These are phyloP conservation scores for Coemansia brasiliensis DNA, from an alignment of 192 early-diverging fungal genomes.

Conservation along the genomic window DNA sequence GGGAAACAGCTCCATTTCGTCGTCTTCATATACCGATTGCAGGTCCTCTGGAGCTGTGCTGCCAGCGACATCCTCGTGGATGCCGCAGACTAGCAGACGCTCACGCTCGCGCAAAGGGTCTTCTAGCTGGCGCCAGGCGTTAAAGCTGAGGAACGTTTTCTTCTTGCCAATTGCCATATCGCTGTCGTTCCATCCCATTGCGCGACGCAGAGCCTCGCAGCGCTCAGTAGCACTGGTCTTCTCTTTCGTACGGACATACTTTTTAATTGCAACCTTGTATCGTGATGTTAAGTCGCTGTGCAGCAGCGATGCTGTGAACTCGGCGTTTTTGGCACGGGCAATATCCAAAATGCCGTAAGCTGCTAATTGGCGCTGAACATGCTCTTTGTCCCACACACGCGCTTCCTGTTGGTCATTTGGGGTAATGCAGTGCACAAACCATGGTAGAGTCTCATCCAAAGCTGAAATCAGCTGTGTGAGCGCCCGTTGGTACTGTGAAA, in stretches of 20 bases:
- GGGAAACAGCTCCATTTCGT: conserved; percentile 42
- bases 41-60: conserved; percentile 37
- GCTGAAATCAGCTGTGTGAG: conserved; percentile 67
- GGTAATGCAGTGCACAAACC: conserved; percentile 76
- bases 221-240: conserved; percentile 46
- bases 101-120: conserved; percentile 72
- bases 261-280: conserved; percentile 62
- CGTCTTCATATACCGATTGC: conserved; percentile 54
- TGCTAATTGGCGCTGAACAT: conserved; percentile 71
- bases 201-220: conserved; percentile 52
- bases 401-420: conserved; percentile 63
- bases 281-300: conserved; percentile 80
- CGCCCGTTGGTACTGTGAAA: conserved; percentile 68
- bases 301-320: conserved; percentile 72
- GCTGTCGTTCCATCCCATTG: conserved; percentile 62
- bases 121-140: conserved; percentile 82
- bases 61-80: conserved; percentile 30
- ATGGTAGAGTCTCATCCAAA: conserved; percentile 75
- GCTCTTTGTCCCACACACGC: conserved; percentile 65
- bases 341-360: conserved; percentile 70
- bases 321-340: conserved; percentile 61
- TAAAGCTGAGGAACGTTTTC: conserved; percentile 74
- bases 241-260: conserved; percentile 55
- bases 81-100: conserved; percentile 53
- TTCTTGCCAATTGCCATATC: conserved; percentile 63